Base-by-base conservation (phyloP, 2,329 filamentous ascomycete species). In the Fusarium liriodendri region DNA sequence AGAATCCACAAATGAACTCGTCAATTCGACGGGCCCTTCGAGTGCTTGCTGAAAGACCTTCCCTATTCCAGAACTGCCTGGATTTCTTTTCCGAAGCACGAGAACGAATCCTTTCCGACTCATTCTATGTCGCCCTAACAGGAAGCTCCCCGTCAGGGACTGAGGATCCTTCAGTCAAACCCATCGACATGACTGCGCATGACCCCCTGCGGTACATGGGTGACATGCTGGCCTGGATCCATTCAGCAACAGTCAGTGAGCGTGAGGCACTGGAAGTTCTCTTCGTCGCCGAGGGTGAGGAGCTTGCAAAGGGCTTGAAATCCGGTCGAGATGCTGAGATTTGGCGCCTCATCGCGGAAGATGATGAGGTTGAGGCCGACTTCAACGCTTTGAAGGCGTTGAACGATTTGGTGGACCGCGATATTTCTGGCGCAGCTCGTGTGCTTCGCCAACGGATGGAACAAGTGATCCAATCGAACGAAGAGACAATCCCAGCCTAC, bases 181-280 rank as follows among this genome's bases (percentile, higher is more conserved):
- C 97, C 0, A 99, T 99, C 73, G 96, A 99, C 80, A 90, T 98
- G 77, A 93, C 92, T 13, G 96, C 97, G 1, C 96, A 98, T 80
- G 97, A 99, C 79, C 92, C 95, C 1, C 84, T 98, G 29, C 91
- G 97, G 22, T 98, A 98, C 81, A 91, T 97, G 4, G 95, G 97
- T 62, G 97, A 99, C 80, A 99, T 99, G 95, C 88, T 99, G 16
- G 97, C 97, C 6, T 99, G 97, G 97, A 91, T 93, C 7, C 97
- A 99, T 81, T 98, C 97, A 1, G 94, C 95, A 4, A 93, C 96
- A 0, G 97, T 99, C 1, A 97, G 96, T 35, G 97, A 99, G 82
- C 90, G 94, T 62, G 97, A 99, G 82, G 95, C 95, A 0, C 87
- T 99, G 7, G 96, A 98, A 81, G 91, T 95, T 2, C 86, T 99